phyloP scores from a whole-genome alignment of 2,329 filamentous ascomycete genomes.

The Taxawa tesnikishii region DNA sequence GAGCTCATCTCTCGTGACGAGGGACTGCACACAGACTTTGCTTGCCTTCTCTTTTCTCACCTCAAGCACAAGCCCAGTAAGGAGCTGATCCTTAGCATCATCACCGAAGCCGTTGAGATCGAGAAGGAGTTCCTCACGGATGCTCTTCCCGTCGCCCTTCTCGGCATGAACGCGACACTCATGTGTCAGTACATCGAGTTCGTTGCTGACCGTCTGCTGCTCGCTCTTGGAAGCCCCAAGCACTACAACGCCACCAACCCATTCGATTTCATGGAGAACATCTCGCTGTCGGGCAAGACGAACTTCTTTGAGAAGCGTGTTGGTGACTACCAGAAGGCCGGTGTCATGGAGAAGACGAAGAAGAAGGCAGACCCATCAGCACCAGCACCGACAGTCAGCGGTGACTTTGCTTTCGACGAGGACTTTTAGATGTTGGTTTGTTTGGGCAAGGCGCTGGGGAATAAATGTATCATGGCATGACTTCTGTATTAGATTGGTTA shows the following conservation, averaged over 20 bases:
- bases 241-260: constrained; percentile 87
- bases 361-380: constrained; percentile 44
- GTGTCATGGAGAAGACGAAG: constrained; percentile 90
- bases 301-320: constrained; percentile 99
- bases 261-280: constrained; percentile 99
- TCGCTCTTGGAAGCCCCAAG: constrained; percentile 90
- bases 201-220: constrained; percentile 85
- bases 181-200: constrained; percentile 99
- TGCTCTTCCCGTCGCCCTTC: constrained; percentile 79
- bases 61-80: constrained; percentile 82
- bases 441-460: too few species aligned
- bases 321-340: constrained; percentile 98
- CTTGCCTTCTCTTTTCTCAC: constrained; percentile 95
- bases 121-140: constrained; percentile 98
- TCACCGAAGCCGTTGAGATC: constrained; percentile 84
- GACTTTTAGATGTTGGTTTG: constrained; percentile 89
- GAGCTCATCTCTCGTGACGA: constrained; percentile 99
- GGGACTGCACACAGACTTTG: constrained; percentile 98
- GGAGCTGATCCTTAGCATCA: constrained; percentile 72
- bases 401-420: constrained; percentile 88
- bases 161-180: constrained; percentile 92
- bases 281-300: constrained; percentile 96
- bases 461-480: background rate
- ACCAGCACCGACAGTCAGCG: constrained; percentile 37
- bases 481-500: too few species aligned